A percentile compares a stretch with the other conserved stretches of the same genome.
phyloP scores from a whole-genome alignment of 106 monocot species.

The Allium sativum region DNA sequence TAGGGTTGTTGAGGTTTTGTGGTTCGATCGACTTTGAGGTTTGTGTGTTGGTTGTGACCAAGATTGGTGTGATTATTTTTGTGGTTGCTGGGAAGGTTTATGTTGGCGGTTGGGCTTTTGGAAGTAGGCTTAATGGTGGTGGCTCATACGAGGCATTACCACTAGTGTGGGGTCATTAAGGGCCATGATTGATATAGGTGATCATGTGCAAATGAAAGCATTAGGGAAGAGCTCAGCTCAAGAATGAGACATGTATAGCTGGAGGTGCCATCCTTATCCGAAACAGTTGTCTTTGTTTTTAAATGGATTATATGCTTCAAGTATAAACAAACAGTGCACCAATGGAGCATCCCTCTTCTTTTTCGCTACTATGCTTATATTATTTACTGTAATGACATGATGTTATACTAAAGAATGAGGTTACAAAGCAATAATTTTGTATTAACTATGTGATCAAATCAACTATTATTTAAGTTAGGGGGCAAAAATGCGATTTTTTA shows the following conservation, averaged over 20 bases:
- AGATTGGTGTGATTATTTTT: conserved; percentile 27
- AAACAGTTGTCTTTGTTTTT: too few relatives aligned
- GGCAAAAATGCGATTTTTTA: too few relatives aligned
- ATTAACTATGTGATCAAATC: too few relatives aligned
- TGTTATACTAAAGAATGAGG: too few relatives aligned
- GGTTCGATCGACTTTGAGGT: conserved; percentile 46
- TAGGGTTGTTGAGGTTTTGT: conserved; percentile 42
- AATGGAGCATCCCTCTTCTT: too few relatives aligned
- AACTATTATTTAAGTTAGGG: too few relatives aligned
- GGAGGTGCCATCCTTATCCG: too few relatives aligned
- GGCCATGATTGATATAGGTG: conserved; percentile 1
- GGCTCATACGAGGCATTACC: conserved; percentile 65
- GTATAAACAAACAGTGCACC: too few relatives aligned
- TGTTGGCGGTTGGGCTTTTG: conserved; percentile 10
- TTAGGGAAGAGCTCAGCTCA: conserved; percentile 49
- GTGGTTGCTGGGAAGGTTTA: conserved; percentile 6
- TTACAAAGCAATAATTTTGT: too few relatives aligned
- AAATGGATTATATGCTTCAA: too few relatives aligned
- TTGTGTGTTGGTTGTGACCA: conserved; percentile 30
- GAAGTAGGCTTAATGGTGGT: conserved; percentile 16
- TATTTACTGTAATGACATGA: too few relatives aligned
- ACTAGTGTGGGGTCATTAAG: conserved; percentile 14
- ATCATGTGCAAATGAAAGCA: conserved; percentile 47
- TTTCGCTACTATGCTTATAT: too few relatives aligned
- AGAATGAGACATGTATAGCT: conserved; percentile 24